Conservation (phyloP, 73 alveolate genomes). For the Effrenium voratum region DNA sequence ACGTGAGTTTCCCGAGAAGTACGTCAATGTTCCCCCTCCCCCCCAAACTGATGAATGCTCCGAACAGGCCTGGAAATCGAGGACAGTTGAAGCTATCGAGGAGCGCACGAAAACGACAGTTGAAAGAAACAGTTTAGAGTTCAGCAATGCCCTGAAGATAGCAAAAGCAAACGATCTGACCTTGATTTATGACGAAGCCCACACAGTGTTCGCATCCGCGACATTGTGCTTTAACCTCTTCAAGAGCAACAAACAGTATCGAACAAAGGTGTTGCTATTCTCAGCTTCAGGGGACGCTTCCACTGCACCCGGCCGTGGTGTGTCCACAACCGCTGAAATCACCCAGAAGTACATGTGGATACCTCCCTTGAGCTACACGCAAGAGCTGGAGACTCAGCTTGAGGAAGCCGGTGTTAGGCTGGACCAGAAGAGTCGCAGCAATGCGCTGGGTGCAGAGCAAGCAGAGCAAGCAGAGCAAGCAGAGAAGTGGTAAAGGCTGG, state of each 20-base stretch:
- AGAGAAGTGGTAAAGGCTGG: slow-evolving; percentile 30
- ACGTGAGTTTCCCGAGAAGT: slow-evolving; percentile 51
- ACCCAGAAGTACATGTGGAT: slow-evolving; percentile 80
- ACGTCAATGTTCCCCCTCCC: slow-evolving; percentile 43
- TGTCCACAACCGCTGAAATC: slow-evolving; percentile 51
- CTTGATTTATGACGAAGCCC: slow-evolving; percentile 61
- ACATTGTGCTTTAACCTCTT: slow-evolving; percentile 22
- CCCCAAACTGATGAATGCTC: slow-evolving; percentile 27
- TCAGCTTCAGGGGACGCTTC: slow-evolving; percentile 69
- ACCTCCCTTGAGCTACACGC: slow-evolving; percentile 42
- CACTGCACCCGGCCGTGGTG: slow-evolving; percentile 17
- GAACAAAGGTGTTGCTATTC: slow-evolving; percentile 13
- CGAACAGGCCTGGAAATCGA: slow-evolving; percentile 31
- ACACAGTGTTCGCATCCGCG: slow-evolving; percentile 41
- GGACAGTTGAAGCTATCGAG: slow-evolving; percentile 41
- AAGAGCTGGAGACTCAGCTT: slow-evolving; percentile 46
- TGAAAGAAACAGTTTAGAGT: slow-evolving; percentile 20
- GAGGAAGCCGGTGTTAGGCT: slow-evolving; percentile 62
- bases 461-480: too few species aligned
- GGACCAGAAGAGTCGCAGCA: slow-evolving; percentile 68
- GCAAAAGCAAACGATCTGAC: slow-evolving; percentile 19
- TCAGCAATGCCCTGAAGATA: slow-evolving; percentile 23
- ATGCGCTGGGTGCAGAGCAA: slow-evolving; percentile 78
- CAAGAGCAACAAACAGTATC: slow-evolving; percentile 10
- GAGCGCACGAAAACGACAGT: neutral